phyloP scores from a whole-genome alignment of 352 stramenopile species.

The Phytophthora cactorum region DNA sequence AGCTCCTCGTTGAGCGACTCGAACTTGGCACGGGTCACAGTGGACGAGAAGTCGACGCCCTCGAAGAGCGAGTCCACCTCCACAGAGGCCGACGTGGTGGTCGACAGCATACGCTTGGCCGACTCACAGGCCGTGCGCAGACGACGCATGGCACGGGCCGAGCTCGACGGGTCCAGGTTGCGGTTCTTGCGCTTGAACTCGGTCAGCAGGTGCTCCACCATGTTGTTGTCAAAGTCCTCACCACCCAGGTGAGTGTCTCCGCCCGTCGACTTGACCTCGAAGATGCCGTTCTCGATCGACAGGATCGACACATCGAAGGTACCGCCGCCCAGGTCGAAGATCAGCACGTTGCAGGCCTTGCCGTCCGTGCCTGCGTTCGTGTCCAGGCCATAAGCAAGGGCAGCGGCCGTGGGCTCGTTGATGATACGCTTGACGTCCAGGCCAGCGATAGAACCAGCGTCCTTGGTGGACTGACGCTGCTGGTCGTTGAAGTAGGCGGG shows the following conservation, averaged over 20 bases:
- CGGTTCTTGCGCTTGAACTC: slow-evolving; percentile 96
- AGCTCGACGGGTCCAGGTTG: slow-evolving; percentile 89
- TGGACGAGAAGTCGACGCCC: slow-evolving; percentile 95
- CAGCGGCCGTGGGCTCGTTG: slow-evolving; percentile 97
- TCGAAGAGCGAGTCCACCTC: slow-evolving; percentile 96
- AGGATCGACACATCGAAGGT: slow-evolving; percentile 97
- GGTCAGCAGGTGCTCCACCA: slow-evolving; percentile 94
- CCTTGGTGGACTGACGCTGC: slow-evolving; percentile 78
- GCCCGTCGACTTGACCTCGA: slow-evolving; percentile 96
- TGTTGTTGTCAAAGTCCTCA: slow-evolving; percentile 96
- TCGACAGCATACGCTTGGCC: slow-evolving; percentile 97
- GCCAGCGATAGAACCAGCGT: slow-evolving; percentile 68
- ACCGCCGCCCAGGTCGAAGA: slow-evolving; percentile 96
- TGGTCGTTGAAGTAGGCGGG: slow-evolving; percentile 82
- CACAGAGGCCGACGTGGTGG: slow-evolving; percentile 92
- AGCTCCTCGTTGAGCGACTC: slow-evolving; percentile 89
- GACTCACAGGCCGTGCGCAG: slow-evolving; percentile 97
- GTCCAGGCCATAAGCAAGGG: slow-evolving; percentile 95
- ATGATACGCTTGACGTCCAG: slow-evolving; percentile 91
- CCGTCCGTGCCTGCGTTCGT: slow-evolving; percentile 84
- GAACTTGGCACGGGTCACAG: slow-evolving; percentile 93
- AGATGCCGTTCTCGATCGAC: slow-evolving; percentile 97
- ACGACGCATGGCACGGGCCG: slow-evolving; percentile 93
- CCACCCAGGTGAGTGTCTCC: slow-evolving; percentile 95
- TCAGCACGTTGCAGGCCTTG: slow-evolving; percentile 94